Conservation (phyloP, 1,139 yeast species). For the Hyphopichia wangnamkhiaoensis region DNA sequence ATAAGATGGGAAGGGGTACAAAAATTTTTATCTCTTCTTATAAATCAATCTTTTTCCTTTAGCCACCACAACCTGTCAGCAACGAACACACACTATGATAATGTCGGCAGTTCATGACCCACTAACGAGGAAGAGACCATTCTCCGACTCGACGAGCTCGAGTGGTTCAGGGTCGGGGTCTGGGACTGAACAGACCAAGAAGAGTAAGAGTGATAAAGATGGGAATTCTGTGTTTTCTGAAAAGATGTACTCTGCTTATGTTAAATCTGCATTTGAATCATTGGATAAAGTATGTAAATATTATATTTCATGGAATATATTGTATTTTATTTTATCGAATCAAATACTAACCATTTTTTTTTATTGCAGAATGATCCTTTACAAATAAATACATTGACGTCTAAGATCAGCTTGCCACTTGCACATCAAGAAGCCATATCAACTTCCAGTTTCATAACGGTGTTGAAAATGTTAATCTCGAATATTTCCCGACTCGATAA, state of each 20-base stretch:
- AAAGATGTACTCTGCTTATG: constrained; percentile 63
- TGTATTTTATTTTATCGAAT: constrained; percentile 5
- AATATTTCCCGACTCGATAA: constrained; percentile 43
- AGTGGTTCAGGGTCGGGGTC: not conserved
- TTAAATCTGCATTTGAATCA: constrained; percentile 69
- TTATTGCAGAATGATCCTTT: constrained; percentile 31
- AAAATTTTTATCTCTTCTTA: not conserved
- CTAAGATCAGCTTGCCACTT: constrained; percentile 36
- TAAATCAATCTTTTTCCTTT: not conserved
- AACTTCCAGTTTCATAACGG: constrained; percentile 34
- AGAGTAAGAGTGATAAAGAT: not conserved
- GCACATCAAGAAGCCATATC: constrained; percentile 37
- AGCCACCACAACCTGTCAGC: not conserved
- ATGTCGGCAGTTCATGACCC: constrained; percentile 35
- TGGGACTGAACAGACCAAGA: constrained; percentile 8
- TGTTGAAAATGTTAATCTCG: constrained; percentile 34
- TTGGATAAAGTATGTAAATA: constrained; percentile 59
- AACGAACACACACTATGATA: constrained; percentile 1
- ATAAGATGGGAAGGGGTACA: not conserved
- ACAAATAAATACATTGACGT: constrained; percentile 38
- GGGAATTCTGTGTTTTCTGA: constrained; percentile 37
- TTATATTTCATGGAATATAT: constrained; percentile 7
- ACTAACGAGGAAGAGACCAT: constrained; percentile 23
- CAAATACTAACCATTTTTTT: constrained; percentile 19
- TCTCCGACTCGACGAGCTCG: constrained; percentile 4